Percentiles rank a stretch among this genome's conserved stretches.
Conservation (phyloP, 176 grass and related monocot genomes). For the Eleusine indica region DNA sequence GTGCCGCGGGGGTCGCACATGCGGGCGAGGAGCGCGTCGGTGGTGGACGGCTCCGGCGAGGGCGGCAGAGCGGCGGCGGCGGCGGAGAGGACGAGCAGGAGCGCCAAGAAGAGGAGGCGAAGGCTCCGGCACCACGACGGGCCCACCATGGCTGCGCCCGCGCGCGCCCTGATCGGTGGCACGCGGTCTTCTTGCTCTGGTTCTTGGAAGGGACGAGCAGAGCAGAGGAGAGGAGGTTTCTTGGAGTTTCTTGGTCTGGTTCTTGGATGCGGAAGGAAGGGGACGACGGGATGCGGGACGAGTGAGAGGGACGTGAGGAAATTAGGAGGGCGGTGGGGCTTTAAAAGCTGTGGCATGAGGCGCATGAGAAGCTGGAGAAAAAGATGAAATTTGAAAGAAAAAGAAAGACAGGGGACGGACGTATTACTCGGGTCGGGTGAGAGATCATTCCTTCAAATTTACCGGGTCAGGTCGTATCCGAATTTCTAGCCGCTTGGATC, state of each 20-base stretch:
- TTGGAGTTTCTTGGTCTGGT: constrained; percentile 10
- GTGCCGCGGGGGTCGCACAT: constrained; percentile 40
- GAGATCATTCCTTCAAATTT: too few relatives aligned
- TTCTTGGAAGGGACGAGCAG: constrained; percentile 3
- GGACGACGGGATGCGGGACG: neutral
- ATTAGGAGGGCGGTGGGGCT: constrained; percentile 47
- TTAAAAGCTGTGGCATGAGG: constrained; percentile 64
- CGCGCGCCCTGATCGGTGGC: constrained; percentile 2
- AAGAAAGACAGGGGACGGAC: neutral
- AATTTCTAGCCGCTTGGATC: neutral
- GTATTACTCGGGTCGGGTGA: too few relatives aligned
- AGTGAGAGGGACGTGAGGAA: constrained; percentile 43
- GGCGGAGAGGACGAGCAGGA: constrained; percentile 47
- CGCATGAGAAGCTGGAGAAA: constrained; percentile 48
- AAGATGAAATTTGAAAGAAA: neutral
- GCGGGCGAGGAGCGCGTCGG: constrained; percentile 40
- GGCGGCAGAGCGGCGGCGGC: neutral
- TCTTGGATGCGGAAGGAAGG: constrained; percentile 7
- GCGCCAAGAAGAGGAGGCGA: constrained; percentile 50
- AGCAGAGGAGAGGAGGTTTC: neutral
- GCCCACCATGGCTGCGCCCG: constrained; percentile 56
- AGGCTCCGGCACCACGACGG: constrained; percentile 33
- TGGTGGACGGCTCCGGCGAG: neutral
- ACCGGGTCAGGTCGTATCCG: neutral
- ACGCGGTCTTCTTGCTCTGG: constrained; percentile 4